phyloP scores from a whole-genome alignment of 768 basidiomycete species.

The Tulasnella calospora region DNA sequence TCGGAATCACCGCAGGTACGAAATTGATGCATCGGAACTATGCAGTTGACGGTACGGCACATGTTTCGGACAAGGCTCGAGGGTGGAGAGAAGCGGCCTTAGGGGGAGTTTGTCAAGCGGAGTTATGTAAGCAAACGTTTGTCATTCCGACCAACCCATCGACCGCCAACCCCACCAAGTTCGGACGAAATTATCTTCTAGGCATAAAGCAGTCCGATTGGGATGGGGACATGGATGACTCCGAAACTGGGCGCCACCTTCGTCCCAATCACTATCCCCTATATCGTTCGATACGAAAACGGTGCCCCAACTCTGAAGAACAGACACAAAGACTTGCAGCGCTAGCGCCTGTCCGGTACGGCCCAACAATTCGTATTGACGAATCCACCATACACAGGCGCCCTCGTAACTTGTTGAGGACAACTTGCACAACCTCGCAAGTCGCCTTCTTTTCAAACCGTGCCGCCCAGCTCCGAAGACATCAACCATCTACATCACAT shows the following conservation, averaged over 20 bases:
- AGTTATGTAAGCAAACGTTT: too few relatives aligned
- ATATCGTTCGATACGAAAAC: conserved; percentile 42
- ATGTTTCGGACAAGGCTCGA: too few relatives aligned
- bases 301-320: conserved; percentile 57
- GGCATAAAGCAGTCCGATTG: background rate
- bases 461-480: conserved; percentile 62
- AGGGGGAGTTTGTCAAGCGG: too few relatives aligned
- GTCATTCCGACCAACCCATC: too few relatives aligned
- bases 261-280: conserved; percentile 61
- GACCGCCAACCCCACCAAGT: too few relatives aligned
- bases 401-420: background rate
- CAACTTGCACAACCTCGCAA: background rate
- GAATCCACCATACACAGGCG: conserved; percentile 24
- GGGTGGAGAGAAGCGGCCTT: too few relatives aligned
- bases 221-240: background rate
- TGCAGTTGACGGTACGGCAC: too few relatives aligned
- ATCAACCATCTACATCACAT: conserved; percentile 58
- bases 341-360: background rate
- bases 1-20: too few relatives aligned
- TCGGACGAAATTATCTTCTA: too few relatives aligned
- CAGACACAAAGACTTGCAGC: conserved; percentile 30
- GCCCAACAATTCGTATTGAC: conserved; percentile 1
- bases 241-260: conserved; percentile 42
- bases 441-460: background rate
- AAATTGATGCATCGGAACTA: too few relatives aligned